Conservation (phyloP, 2,329 filamentous ascomycete genomes). For the Fusarium aywerte region DNA sequence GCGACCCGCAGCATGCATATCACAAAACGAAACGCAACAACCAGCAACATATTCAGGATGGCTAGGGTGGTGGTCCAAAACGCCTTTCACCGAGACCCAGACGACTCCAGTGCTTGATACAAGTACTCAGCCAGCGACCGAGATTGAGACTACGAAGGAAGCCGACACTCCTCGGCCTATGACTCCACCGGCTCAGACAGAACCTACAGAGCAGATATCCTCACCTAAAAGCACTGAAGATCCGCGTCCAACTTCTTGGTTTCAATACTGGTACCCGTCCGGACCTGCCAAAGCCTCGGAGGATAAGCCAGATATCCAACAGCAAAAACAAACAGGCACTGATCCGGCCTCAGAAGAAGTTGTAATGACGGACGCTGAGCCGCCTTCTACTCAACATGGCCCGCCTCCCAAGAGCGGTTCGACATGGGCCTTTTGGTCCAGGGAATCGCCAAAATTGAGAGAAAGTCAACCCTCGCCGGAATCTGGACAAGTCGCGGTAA, state of each 20-base stretch:
- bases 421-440: constrained; percentile 86
- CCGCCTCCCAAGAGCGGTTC: constrained; percentile 65
- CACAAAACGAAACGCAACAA: constrained; percentile 6
- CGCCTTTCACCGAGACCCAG: constrained; percentile 44
- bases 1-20: constrained; percentile 1
- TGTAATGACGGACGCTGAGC: constrained; percentile 56
- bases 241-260: constrained; percentile 51
- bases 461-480: constrained; percentile 52
- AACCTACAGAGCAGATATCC: constrained; percentile 25
- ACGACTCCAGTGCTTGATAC: not conserved
- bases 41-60: constrained; percentile 59
- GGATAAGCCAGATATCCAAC: constrained; percentile 11
- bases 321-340: constrained; percentile 22
- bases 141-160: constrained; percentile 26
- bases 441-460: constrained; percentile 58
- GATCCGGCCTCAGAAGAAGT: constrained; percentile 52
- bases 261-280: constrained; percentile 54
- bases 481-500: constrained; percentile 66
- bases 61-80: constrained; percentile 63
- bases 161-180: constrained; percentile 31
- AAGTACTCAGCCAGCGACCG: constrained; percentile 30
- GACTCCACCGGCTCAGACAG: constrained; percentile 40
- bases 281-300: constrained; percentile 28
- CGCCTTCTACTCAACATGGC: constrained; percentile 47
- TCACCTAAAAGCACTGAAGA: constrained; percentile 30